Percentiles rank a stretch among this genome's conserved stretches.
phyloP scores from a whole-genome alignment of 768 basidiomycete genomes.

The Tulasnella sp. region DNA sequence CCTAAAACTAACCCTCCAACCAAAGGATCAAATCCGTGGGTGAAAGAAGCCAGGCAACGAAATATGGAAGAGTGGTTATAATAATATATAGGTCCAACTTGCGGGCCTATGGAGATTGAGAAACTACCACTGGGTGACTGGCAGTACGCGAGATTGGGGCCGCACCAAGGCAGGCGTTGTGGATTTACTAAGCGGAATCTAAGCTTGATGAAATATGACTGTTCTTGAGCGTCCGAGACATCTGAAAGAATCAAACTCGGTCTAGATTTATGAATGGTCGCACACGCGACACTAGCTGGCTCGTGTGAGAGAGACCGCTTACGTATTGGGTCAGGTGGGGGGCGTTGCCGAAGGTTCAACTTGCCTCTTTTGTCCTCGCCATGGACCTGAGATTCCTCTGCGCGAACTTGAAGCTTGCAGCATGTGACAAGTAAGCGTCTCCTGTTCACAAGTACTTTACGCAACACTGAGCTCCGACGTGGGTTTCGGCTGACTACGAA shows the following conservation, averaged over 20 bases:
- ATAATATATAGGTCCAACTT: neutral
- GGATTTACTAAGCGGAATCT: neutral
- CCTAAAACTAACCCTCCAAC: no score
- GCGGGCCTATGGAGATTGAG: neutral
- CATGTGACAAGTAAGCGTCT: neutral
- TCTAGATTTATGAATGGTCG: neutral
- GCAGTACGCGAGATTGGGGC: neutral
- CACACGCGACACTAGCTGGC: neutral
- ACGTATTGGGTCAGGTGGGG: neutral
- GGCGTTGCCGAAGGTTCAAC: conserved; percentile 41
- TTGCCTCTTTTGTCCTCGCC: no score
- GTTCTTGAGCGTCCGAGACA: neutral
- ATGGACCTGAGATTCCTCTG: neutral
- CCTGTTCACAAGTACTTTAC: neutral
- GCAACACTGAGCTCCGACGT: neutral
- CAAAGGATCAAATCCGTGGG: no score
- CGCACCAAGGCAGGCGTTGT: neutral
- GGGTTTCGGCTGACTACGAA: neutral
- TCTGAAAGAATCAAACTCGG: neutral
- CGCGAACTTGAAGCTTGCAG: neutral
- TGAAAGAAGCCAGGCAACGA: neutral
- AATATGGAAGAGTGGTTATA: neutral
- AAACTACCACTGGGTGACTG: neutral
- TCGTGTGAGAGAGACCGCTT: conserved; percentile 5
- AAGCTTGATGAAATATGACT: neutral